These are phyloP conservation scores for Phascolomyces articulosus DNA, from an alignment of 371 early-diverging fungal species.

Conservation along the genomic window DNA sequence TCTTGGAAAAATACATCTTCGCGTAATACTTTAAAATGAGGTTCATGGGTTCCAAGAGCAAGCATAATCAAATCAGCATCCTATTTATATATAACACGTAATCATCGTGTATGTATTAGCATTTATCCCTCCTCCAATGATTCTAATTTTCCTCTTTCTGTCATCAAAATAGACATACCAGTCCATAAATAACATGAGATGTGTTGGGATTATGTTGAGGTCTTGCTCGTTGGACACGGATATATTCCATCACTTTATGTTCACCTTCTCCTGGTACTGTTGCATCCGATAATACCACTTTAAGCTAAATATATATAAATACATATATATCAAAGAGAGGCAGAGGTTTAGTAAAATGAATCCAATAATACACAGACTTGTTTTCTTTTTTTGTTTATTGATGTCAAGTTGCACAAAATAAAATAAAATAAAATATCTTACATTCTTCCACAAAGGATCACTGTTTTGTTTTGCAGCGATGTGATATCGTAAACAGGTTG, in stretches of 20 bases:
- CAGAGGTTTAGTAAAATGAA: too few relatives aligned
- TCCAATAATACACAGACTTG: too few relatives aligned
- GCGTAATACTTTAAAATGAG: slow-evolving; percentile 95
- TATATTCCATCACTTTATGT: slow-evolving; percentile 99
- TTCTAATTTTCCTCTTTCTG: background rate
- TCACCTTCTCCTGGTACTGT: slow-evolving; percentile 99
- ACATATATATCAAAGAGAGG: too few relatives aligned
- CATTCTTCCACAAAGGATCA: slow-evolving; percentile 91
- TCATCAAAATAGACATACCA: slow-evolving; percentile 45
- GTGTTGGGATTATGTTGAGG: slow-evolving; percentile 90
- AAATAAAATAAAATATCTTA: slow-evolving; percentile 45
- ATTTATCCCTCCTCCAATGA: too few relatives aligned
- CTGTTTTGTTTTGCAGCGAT: slow-evolving; percentile 87
- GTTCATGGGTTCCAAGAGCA: slow-evolving; percentile 97
- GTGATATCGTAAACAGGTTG: slow-evolving; percentile 86
- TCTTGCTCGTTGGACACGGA: slow-evolving; percentile 83
- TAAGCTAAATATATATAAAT: slow-evolving; percentile 53
- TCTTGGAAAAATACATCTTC: slow-evolving; percentile 91
- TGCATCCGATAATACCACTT: slow-evolving; percentile 94
- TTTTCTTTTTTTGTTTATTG: background rate
- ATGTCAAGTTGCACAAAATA: background rate
- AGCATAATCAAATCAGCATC: slow-evolving; percentile 99
- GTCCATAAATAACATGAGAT: slow-evolving; percentile 94
- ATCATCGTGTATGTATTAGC: too few relatives aligned
- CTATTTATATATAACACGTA: slow-evolving; percentile 31